Percentiles rank a stretch among this genome's conserved stretches.
Conservation (phyloP, 2,329 filamentous ascomycete species). For the Ceratocystis eucalypticola region DNA sequence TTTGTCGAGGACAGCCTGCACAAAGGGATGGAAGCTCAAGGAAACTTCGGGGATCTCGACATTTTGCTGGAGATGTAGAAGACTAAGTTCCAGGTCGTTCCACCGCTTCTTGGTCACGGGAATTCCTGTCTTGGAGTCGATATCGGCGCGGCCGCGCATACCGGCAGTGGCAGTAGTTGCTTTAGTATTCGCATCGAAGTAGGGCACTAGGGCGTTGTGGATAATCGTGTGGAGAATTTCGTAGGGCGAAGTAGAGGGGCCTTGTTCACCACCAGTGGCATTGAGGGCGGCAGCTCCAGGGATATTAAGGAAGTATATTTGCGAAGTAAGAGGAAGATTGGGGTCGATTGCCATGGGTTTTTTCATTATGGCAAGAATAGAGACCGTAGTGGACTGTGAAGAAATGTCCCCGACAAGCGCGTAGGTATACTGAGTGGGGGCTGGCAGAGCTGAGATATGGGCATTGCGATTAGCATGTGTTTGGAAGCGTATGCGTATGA, state of each 20-base stretch:
- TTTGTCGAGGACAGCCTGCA: conserved; percentile 72
- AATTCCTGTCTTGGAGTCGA: conserved; percentile 85
- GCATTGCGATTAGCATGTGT: not conserved
- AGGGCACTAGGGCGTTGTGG: conserved; percentile 81
- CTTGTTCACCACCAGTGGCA: conserved; percentile 54
- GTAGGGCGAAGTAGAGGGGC: conserved; percentile 65
- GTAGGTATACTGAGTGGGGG: conserved; percentile 53
- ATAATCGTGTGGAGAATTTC: conserved; percentile 86
- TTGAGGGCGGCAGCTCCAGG: conserved; percentile 64
- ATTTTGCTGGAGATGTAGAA: conserved; percentile 90
- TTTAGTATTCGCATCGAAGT: conserved; percentile 93
- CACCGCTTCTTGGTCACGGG: conserved; percentile 96
- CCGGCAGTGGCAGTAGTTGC: conserved; percentile 51
- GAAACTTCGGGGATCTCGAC: conserved; percentile 92
- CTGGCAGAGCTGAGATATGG: conserved; percentile 23
- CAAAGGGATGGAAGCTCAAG: conserved; percentile 73
- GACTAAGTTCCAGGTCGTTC: conserved; percentile 79
- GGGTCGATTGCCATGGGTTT: conserved; percentile 78
- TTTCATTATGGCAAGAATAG: conserved; percentile 83
- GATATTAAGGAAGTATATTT: conserved; percentile 87
- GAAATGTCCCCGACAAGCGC: conserved; percentile 70
- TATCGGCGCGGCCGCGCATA: conserved; percentile 61
- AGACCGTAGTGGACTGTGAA: conserved; percentile 63
- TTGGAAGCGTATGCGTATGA: not conserved
- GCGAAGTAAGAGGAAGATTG: conserved; percentile 64